phyloP scores from a whole-genome alignment of 2,329 filamentous ascomycete genomes.

The Coniochaeta sp. region DNA sequence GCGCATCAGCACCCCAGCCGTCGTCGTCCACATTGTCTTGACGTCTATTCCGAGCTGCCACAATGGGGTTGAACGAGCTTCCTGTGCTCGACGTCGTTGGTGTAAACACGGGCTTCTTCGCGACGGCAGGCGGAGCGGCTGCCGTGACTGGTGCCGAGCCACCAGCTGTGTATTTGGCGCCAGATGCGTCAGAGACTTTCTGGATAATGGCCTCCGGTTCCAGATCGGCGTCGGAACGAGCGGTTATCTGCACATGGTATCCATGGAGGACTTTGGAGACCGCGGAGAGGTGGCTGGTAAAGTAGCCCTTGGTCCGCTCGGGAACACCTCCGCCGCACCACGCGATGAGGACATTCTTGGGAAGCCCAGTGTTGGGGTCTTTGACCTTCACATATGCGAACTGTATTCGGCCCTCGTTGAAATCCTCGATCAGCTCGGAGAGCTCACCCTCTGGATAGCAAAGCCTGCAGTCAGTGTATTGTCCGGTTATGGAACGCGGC shows the following conservation, averaged over 20 bases:
- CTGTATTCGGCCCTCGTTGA: slow-evolving; percentile 93
- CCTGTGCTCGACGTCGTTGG: slow-evolving; percentile 52
- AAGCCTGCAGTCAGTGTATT: slow-evolving; percentile 8
- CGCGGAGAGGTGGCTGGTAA: slow-evolving; percentile 85
- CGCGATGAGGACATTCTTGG: slow-evolving; percentile 88
- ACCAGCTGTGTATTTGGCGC: slow-evolving; percentile 81
- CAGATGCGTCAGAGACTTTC: slow-evolving; percentile 91
- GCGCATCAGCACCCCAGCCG: slow-evolving; percentile 92
- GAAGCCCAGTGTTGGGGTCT: slow-evolving; percentile 81
- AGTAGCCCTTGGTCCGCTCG: slow-evolving; percentile 98
- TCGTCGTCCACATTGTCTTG: slow-evolving; percentile 65
- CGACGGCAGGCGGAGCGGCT: slow-evolving; percentile 61
- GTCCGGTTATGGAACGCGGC: background rate
- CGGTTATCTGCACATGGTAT: slow-evolving; percentile 96
- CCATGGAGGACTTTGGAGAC: slow-evolving; percentile 91
- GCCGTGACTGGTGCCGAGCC: slow-evolving; percentile 42
- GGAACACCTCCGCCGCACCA: slow-evolving; percentile 98
- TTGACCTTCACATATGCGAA: slow-evolving; percentile 97
- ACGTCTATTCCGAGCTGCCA: slow-evolving; percentile 55
- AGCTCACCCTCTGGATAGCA: slow-evolving; percentile 74
- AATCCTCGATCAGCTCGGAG: slow-evolving; percentile 84
- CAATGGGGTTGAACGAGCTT: slow-evolving; percentile 58
- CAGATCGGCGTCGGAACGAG: slow-evolving; percentile 83
- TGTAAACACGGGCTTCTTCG: slow-evolving; percentile 88
- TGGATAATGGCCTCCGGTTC: slow-evolving; percentile 82